These are phyloP conservation scores for Alternaria viburni DNA, from an alignment of 2,329 filamentous ascomycete genomes.

Conservation along the genomic window DNA sequence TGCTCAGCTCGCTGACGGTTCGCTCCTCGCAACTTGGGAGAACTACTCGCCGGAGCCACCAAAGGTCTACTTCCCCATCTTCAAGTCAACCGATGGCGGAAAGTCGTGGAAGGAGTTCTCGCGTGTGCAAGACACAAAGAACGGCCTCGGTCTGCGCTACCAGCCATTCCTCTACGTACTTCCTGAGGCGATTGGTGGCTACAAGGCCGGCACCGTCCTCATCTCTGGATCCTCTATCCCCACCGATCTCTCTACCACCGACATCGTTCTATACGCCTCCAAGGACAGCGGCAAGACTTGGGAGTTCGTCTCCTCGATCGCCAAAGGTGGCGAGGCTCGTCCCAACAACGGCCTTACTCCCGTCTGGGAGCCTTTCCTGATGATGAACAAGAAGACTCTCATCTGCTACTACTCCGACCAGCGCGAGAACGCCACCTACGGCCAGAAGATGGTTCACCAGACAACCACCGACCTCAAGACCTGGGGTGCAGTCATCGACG, in stretches of 20 bases:
- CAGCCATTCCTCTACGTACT: constrained; percentile 73
- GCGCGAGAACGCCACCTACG: constrained; percentile 64
- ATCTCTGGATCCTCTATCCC: constrained; percentile 67
- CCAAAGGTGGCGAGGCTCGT: constrained; percentile 65
- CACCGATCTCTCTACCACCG: constrained; percentile 64
- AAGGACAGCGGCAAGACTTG: constrained; percentile 66
- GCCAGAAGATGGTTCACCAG: constrained; percentile 74
- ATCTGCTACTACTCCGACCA: constrained; percentile 76
- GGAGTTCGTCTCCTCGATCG: constrained; percentile 71
- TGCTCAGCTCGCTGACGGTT: constrained; percentile 52
- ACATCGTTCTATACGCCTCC: constrained; percentile 73
- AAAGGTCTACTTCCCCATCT: constrained; percentile 55
- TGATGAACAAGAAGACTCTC: constrained; percentile 63
- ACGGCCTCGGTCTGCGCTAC: constrained; percentile 70
- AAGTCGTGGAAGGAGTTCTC: constrained; percentile 68
- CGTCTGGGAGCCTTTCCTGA: constrained; percentile 76
- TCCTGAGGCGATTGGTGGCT: constrained; percentile 63
- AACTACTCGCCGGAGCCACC: constrained; percentile 58
- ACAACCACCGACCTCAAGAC: constrained; percentile 63
- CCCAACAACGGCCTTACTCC: constrained; percentile 71
- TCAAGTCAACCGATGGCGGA: constrained; percentile 54
- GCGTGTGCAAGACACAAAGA: constrained; percentile 69
- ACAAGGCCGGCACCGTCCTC: constrained; percentile 67
- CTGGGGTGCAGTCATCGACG: constrained; percentile 66
- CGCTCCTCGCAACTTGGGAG: constrained; percentile 61